phyloP scores from a whole-genome alignment of 75 land plant species.

The Chamaecyparis obtusa region DNA sequence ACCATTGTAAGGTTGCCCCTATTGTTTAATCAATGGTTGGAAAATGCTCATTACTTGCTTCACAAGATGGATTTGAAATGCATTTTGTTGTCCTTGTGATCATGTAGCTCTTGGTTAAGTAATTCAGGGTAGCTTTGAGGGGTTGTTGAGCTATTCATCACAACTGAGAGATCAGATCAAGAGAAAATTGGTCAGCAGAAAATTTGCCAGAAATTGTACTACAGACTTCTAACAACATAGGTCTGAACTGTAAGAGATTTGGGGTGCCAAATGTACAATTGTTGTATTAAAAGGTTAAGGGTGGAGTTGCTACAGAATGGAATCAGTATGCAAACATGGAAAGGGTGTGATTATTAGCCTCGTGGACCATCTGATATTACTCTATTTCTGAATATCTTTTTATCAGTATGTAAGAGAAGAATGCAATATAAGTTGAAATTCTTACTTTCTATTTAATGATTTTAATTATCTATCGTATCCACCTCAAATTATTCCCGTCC shows the following conservation, averaged over 20 bases:
- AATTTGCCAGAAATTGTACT: too few species aligned
- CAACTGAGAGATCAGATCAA: background rate
- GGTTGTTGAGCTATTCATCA: background rate
- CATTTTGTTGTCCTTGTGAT: background rate
- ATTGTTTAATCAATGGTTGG: background rate
- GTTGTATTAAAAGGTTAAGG: background rate
- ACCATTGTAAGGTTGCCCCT: background rate
- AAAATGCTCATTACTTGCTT: background rate
- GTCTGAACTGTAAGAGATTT: background rate
- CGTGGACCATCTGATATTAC: too few species aligned
- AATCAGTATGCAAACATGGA: background rate
- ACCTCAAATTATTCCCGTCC: too few species aligned
- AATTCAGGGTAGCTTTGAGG: background rate
- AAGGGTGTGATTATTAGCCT: too few species aligned
- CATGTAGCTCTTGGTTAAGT: background rate
- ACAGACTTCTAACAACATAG: too few species aligned
- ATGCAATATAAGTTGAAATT: too few species aligned
- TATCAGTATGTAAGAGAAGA: too few species aligned
- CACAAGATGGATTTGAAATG: background rate
- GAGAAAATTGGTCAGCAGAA: background rate
- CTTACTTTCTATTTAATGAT: too few species aligned
- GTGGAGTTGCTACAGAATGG: background rate
- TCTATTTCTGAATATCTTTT: too few species aligned
- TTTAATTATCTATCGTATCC: too few species aligned
- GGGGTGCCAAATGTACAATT: background rate